phyloP scores from a whole-genome alignment of 2,329 filamentous ascomycete genomes.

The Cladophialophora exuberans region DNA sequence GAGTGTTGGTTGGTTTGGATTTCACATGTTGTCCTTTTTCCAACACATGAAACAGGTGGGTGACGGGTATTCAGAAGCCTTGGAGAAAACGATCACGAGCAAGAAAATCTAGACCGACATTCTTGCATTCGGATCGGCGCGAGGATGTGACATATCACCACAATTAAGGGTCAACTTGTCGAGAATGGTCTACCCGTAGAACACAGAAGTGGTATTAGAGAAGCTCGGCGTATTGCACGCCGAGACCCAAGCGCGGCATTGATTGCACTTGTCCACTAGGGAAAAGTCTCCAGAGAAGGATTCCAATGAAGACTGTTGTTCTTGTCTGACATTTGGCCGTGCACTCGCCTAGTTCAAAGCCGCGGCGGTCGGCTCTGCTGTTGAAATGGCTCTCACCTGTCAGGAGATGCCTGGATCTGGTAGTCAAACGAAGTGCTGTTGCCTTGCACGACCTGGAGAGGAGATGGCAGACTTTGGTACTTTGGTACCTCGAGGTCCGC shows the following conservation, averaged over 20 bases:
- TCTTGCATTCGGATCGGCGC: not conserved
- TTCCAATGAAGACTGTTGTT: too few species aligned
- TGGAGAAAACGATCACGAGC: not conserved
- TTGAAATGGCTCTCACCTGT: too few species aligned
- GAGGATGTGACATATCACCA: not conserved
- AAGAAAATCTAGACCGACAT: not conserved
- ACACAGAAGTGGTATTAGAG: not conserved
- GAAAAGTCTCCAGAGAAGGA: too few species aligned
- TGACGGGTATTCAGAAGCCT: not conserved
- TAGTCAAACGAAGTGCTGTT: too few species aligned
- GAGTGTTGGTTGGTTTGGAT: not conserved
- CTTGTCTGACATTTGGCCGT: too few species aligned
- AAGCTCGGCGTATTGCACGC: not conserved
- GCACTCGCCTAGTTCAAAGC: too few species aligned
- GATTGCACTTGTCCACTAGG: not conserved
- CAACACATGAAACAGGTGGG: not conserved
- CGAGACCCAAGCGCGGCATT: not conserved
- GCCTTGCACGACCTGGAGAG: too few species aligned
- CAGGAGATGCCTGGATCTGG: too few species aligned
- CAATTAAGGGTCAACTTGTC: not conserved
- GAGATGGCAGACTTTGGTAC: too few species aligned
- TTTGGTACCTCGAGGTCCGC: too few species aligned
- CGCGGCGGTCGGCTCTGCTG: too few species aligned
- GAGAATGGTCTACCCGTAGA: not conserved
- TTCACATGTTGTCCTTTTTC: not conserved